These are phyloP conservation scores for Aspergillus egyptiacus DNA, from an alignment of 495 filamentous ascomycete species.

Conservation along the genomic window DNA sequence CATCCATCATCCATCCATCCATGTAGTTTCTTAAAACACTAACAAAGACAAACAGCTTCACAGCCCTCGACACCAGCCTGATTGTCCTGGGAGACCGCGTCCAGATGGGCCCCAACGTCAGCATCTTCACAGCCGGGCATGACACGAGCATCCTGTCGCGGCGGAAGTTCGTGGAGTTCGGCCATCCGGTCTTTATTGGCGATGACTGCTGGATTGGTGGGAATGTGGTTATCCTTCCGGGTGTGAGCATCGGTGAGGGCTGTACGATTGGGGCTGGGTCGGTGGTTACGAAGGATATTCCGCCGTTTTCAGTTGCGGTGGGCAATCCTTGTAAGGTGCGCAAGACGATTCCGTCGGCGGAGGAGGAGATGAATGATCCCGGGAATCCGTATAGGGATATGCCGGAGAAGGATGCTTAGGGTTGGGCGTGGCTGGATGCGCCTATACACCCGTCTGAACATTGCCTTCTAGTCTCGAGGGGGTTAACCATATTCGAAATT, in stretches of 20 bases:
- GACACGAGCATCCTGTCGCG: conserved; percentile 66
- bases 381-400: conserved; percentile 18
- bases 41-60: conserved; percentile 32
- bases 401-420: background rate
- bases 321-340: conserved; percentile 32
- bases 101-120: conserved; percentile 66
- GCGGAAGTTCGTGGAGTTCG: conserved; percentile 63
- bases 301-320: conserved; percentile 35
- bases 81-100: conserved; percentile 72
- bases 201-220: conserved; percentile 87
- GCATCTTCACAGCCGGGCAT: conserved; percentile 62
- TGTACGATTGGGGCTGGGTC: conserved; percentile 41
- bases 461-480: no score
- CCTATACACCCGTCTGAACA: no score
- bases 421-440: no score
- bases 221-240: conserved; percentile 61
- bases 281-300: conserved; percentile 46
- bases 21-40: no score
- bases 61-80: conserved; percentile 66
- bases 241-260: conserved; percentile 53
- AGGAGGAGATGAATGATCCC: conserved; percentile 26
- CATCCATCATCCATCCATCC: background rate
- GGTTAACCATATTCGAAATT: no score
- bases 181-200: conserved; percentile 64
- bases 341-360: conserved; percentile 34